These are phyloP conservation scores for Pythium apleroticum DNA, from an alignment of 352 stramenopile species.

Conservation along the genomic window DNA sequence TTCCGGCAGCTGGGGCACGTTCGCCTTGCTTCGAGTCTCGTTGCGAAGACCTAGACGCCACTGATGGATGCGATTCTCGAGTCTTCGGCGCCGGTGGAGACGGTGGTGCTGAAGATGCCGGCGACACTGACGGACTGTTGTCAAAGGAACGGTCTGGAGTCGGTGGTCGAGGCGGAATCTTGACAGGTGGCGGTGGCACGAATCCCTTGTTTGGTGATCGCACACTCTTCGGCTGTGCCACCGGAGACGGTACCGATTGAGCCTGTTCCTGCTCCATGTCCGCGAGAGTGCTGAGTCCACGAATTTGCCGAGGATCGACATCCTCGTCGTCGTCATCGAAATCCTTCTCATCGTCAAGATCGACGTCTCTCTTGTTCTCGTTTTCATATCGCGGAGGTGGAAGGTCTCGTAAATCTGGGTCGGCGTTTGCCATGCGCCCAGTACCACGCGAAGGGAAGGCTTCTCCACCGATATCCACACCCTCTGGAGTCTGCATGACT, in stretches of 20 bases:
- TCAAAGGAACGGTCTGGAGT: constrained; percentile 21
- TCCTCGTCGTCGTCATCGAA: constrained; percentile 12
- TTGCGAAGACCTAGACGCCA: constrained; percentile 2
- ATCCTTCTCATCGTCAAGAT: constrained; percentile 20
- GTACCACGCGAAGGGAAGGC: constrained; percentile 45
- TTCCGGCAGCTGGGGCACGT: constrained; percentile 3
- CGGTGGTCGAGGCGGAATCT: background rate
- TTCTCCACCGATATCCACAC: constrained; percentile 72
- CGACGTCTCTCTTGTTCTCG: background rate
- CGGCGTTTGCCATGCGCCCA: constrained; percentile 24
- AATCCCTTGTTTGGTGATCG: constrained; percentile 8
- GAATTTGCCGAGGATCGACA: constrained; percentile 17
- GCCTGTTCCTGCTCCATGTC: constrained; percentile 27
- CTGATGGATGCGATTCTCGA: constrained; percentile 21
- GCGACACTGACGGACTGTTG: constrained; percentile 15
- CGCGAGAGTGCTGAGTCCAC: constrained; percentile 12
- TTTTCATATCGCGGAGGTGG: constrained; percentile 3
- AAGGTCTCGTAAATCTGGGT: background rate
- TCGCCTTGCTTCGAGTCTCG: constrained; percentile 27
- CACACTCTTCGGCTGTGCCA: constrained; percentile 8
- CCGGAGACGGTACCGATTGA: constrained; percentile 5
- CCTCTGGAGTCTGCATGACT: constrained; percentile 87
- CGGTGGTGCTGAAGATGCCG: constrained; percentile 23
- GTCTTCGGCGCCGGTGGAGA: constrained; percentile 28
- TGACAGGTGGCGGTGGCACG: constrained; percentile 15